phyloP scores from a whole-genome alignment of 23 red algal genomes.

The Gracilaria gracilis region DNA sequence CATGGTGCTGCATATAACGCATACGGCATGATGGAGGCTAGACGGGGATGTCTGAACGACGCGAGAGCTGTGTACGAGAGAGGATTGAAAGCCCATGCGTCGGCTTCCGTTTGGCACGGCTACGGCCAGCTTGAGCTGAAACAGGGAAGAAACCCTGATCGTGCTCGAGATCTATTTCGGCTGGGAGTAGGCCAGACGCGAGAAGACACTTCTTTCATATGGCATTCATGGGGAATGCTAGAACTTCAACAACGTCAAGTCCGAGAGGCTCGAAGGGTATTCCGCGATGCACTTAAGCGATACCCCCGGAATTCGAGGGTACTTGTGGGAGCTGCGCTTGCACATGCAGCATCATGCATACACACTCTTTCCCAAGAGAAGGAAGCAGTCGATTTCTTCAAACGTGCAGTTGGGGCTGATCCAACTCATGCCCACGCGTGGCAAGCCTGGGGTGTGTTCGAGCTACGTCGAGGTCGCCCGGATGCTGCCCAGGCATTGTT shows the following conservation, averaged over 20 bases:
- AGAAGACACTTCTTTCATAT: slow-evolving; percentile 89
- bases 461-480: slow-evolving; percentile 71
- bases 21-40: slow-evolving; percentile 90
- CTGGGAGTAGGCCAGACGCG: slow-evolving; percentile 58
- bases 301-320: slow-evolving; percentile 90
- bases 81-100: slow-evolving; percentile 62
- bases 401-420: slow-evolving; percentile 80
- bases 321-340: slow-evolving; percentile 85
- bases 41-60: slow-evolving; percentile 51
- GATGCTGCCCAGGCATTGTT: slow-evolving; percentile 87
- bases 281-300: slow-evolving; percentile 69
- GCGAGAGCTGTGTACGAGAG: slow-evolving; percentile 79
- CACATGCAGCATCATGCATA: slow-evolving; percentile 57
- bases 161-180: slow-evolving; percentile 74
- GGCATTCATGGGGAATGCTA: slow-evolving; percentile 95
- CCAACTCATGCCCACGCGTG: slow-evolving; percentile 95
- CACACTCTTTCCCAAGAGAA: slow-evolving; percentile 1
- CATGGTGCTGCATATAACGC: slow-evolving; percentile 98
- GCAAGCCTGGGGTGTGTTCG: slow-evolving; percentile 99
- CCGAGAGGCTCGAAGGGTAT: slow-evolving; percentile 61
- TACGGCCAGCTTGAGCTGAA: slow-evolving; percentile 86
- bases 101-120: slow-evolving; percentile 90
- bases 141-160: slow-evolving; percentile 61
- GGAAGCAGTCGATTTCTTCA: slow-evolving; percentile 75
- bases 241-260: slow-evolving; percentile 73